Evolutionary conservation across 768 basidiomycete species (phyloP).

Genomic region (Sporobolomyces phaffii): DNA sequence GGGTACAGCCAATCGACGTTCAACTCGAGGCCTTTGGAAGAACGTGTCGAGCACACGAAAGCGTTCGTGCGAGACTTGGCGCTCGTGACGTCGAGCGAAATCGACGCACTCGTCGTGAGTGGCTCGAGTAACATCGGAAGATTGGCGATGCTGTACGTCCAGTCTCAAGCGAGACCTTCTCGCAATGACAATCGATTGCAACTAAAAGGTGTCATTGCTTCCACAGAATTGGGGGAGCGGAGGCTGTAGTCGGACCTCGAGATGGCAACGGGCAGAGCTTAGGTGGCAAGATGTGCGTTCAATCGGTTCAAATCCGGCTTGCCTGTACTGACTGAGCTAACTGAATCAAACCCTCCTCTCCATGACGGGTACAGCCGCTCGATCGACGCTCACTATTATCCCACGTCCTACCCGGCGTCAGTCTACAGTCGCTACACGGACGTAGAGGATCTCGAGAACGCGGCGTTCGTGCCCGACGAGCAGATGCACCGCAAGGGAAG

Average conservation of each 20-base stretch:
- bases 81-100: conserved; percentile 8
- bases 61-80: conserved; percentile 27
- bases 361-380: not conserved
- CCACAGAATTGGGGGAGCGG: conserved; percentile 17
- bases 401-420: conserved; percentile 22
- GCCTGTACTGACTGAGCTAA: too few relatives aligned
- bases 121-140: conserved; percentile 30
- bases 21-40: conserved; percentile 18
- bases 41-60: conserved; percentile 20
- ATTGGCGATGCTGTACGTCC: conserved; percentile 32
- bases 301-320: not conserved
- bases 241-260: conserved; percentile 8
- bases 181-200: too few relatives aligned
- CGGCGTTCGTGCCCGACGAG: conserved; percentile 16
- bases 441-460: conserved; percentile 27
- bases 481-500: conserved; percentile 1
- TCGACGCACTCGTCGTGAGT: conserved; percentile 29
- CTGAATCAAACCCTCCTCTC: too few relatives aligned
- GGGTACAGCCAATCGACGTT: conserved; percentile 25
- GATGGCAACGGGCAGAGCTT: not conserved
- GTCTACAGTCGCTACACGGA: conserved; percentile 7
- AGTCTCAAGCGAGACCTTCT: too few relatives aligned
- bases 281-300: conserved; percentile 20
- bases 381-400: conserved; percentile 31
- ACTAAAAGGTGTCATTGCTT: too few relatives aligned